Conservation (phyloP, 805 yeast genomes). For the Schwanniomyces sp. region DNA sequence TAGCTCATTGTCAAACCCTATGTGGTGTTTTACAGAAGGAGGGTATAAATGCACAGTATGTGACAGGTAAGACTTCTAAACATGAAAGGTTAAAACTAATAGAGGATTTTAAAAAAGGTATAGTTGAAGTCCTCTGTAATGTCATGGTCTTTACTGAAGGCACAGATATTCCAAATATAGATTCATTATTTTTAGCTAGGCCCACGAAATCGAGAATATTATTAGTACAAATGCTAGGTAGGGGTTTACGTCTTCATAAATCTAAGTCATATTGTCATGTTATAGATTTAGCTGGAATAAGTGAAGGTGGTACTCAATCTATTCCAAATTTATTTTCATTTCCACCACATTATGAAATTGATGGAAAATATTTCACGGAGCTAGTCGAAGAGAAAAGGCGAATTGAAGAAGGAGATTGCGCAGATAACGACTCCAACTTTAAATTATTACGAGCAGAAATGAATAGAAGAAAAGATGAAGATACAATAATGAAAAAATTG, state of each 20-base stretch:
- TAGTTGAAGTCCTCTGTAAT: conserved; percentile 73
- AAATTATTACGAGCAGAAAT: conserved; percentile 8
- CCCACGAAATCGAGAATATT: conserved; percentile 78
- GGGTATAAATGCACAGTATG: conserved; percentile 70
- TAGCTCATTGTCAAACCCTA: conserved; percentile 60
- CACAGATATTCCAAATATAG: conserved; percentile 89
- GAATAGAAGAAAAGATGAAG: conserved; percentile 10
- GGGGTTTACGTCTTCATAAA: conserved; percentile 71
- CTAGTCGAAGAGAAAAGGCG: conserved; percentile 19
- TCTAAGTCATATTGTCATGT: conserved; percentile 70
- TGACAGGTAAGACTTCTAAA: conserved; percentile 63
- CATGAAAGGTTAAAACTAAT: conserved; percentile 53
- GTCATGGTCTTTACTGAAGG: conserved; percentile 94
- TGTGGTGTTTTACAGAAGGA: conserved; percentile 50
- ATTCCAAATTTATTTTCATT: conserved; percentile 50
- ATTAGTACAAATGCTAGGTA: conserved; percentile 84
- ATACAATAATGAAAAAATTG: conserved; percentile 9
- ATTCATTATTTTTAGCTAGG: conserved; percentile 72
- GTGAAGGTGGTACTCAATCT: conserved; percentile 52
- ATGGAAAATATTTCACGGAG: conserved; percentile 31
- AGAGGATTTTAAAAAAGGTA: conserved; percentile 58
- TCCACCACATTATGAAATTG: conserved; percentile 21
- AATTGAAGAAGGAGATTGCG: conserved; percentile 6
- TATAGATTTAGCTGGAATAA: conserved; percentile 72
- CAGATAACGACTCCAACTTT: conserved; percentile 5